A percentile compares a stretch with the other conserved stretches of the same genome.
These are phyloP conservation scores for Chrysosporium keratinophilum DNA, from an alignment of 2,329 filamentous ascomycete genomes.

Conservation along the genomic window DNA sequence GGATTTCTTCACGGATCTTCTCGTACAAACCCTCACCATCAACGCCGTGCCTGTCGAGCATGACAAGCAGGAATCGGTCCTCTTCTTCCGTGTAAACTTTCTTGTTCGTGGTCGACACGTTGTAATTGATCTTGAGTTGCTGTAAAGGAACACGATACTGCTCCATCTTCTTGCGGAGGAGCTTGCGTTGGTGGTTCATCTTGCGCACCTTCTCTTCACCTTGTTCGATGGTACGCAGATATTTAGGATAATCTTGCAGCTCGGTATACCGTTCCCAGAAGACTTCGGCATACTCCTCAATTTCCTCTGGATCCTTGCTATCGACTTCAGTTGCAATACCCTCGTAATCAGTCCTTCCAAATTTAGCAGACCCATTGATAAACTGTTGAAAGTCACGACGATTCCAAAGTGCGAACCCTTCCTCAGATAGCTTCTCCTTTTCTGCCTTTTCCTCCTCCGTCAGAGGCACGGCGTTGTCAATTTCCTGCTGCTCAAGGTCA, in stretches of 20 bases:
- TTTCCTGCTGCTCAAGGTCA: constrained; percentile 77
- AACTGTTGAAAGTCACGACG: constrained; percentile 97
- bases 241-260: constrained; percentile 79
- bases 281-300: constrained; percentile 82
- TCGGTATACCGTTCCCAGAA: constrained; percentile 96
- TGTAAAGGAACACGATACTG: constrained; percentile 96
- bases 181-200: constrained; percentile 82
- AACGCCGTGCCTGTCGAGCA: constrained; percentile 83
- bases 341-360: constrained; percentile 75
- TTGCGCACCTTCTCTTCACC: constrained; percentile 84
- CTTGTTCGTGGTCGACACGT: constrained; percentile 97
- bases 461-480: constrained; percentile 78
- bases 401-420: constrained; percentile 93
- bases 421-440: constrained; percentile 68
- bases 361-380: constrained; percentile 87
- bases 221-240: constrained; percentile 78
- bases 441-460: constrained; percentile 82
- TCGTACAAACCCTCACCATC: constrained; percentile 87
- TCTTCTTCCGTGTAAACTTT: constrained; percentile 99
- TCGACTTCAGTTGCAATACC: constrained; percentile 83
- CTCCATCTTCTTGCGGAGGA: constrained; percentile 88
- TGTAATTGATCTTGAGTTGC: constrained; percentile 98
- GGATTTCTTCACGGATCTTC: constrained; percentile 91
- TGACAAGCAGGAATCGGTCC: constrained; percentile 86
- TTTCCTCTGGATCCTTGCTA: constrained; percentile 73